Conservation (phyloP, 345 rosid species). For the Balakata baccata region DNA sequence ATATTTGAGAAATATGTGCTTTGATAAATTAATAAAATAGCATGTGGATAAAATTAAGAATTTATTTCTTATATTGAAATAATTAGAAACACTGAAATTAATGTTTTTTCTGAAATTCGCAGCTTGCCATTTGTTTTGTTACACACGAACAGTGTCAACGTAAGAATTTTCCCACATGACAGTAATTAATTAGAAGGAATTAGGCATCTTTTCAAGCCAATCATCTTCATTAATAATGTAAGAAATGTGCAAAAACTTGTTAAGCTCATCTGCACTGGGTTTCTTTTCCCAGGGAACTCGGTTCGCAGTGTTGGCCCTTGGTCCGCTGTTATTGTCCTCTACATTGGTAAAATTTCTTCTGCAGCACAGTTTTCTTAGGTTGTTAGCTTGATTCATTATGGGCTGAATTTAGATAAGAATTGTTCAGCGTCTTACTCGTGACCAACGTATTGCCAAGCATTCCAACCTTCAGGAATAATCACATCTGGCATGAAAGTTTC, state of each 20-base stretch:
- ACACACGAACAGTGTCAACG: no score
- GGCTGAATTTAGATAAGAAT: neutral
- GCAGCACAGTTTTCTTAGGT: neutral
- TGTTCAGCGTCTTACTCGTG: constrained; percentile 20
- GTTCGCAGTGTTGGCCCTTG: constrained; percentile 10
- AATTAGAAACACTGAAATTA: no score
- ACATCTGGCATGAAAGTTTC: constrained; percentile 6
- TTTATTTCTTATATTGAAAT: no score
- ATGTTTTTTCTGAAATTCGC: no score
- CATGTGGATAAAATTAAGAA: no score
- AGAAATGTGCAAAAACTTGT: neutral
- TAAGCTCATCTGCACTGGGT: neutral
- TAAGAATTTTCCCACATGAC: no score
- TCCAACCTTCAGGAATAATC: constrained; percentile 34
- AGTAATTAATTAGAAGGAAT: no score
- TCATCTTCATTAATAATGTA: constrained; percentile 11
- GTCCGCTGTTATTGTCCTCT: constrained; percentile 8
- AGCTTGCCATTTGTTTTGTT: no score
- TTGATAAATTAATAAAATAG: no score
- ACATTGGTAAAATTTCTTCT: constrained; percentile 12
- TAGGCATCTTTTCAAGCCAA: constrained; percentile 9
- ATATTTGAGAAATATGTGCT: no score
- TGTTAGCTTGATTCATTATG: no score
- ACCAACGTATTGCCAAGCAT: constrained; percentile 29
- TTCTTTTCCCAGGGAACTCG: constrained; percentile 14